phyloP scores from a whole-genome alignment of 495 filamentous ascomycete genomes.

The Hypoxylon trugodes region DNA sequence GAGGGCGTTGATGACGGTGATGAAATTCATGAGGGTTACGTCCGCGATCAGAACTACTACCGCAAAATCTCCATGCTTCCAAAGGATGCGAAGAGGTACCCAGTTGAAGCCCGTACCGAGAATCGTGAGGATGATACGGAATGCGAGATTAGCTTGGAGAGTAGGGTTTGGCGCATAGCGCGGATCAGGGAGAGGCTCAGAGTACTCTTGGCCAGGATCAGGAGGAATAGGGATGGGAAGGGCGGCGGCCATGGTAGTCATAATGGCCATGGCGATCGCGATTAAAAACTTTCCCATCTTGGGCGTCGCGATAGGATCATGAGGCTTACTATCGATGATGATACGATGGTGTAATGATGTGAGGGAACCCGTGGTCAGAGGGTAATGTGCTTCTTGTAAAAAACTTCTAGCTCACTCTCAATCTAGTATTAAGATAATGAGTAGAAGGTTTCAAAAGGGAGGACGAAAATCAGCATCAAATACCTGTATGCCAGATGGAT shows the following conservation, averaged over 20 bases:
- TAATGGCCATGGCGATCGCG: no score
- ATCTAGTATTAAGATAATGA: no score
- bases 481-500: no score
- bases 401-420: no score
- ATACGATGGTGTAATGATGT: no score
- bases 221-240: not conserved
- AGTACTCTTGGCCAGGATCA: not conserved
- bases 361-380: no score
- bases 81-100: slow-evolving; percentile 64
- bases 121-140: slow-evolving; percentile 61
- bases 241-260: not conserved
- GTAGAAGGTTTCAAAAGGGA: no score
- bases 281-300: no score
- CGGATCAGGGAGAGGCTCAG: not conserved
- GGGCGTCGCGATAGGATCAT: no score
- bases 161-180: slow-evolving; percentile 17
- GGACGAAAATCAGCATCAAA: no score
- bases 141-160: slow-evolving; percentile 52
- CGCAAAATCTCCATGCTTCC: slow-evolving; percentile 67
- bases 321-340: no score
- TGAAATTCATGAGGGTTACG: slow-evolving; percentile 69
- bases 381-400: no score
- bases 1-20: slow-evolving; percentile 77
- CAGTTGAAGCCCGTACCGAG: slow-evolving; percentile 64
- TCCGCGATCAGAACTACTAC: slow-evolving; percentile 70